These are phyloP conservation scores for Zymoseptoria crescenta DNA, from an alignment of 2,329 filamentous ascomycete species.

Conservation along the genomic window DNA sequence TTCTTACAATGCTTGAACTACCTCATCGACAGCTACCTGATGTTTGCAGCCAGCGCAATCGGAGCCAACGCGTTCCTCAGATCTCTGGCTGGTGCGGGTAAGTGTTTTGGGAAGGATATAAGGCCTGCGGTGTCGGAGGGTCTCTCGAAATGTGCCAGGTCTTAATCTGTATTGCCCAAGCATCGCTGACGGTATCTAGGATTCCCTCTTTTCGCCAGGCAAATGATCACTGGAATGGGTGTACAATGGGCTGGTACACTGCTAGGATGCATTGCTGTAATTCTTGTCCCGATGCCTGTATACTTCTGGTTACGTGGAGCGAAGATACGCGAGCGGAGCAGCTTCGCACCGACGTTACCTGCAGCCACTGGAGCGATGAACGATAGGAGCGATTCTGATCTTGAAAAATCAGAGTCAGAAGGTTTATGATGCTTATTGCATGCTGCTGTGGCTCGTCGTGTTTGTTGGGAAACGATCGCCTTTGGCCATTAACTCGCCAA, in stretches of 20 bases:
- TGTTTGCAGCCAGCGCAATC: conserved; percentile 35
- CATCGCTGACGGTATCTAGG: background rate
- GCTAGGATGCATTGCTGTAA: conserved; percentile 37
- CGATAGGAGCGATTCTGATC: conserved; percentile 8
- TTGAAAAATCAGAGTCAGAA: background rate
- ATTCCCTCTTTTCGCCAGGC: conserved; percentile 33
- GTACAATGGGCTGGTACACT: conserved; percentile 42
- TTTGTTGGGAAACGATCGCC: background rate
- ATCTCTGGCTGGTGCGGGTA: conserved; percentile 38
- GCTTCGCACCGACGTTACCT: conserved; percentile 30
- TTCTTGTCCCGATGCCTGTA: conserved; percentile 39
- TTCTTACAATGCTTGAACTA: conserved; percentile 35
- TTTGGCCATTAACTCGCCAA: too few relatives aligned
- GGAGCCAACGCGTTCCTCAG: conserved; percentile 36
- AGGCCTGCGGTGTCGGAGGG: conserved; percentile 16
- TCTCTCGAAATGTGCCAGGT: conserved; percentile 34
- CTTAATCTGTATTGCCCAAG: background rate
- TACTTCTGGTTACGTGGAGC: conserved; percentile 37
- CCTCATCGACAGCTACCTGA: conserved; percentile 49
- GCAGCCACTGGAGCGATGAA: conserved; percentile 10
- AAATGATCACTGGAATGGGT: conserved; percentile 48
- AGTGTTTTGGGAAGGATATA: conserved; percentile 1
- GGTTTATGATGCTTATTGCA: background rate
- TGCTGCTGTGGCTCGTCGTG: background rate
- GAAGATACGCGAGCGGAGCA: conserved; percentile 35